Evolutionary conservation across 2,329 filamentous ascomycete species (phyloP), one percentile per base, ranked within the genome.

Genomic region (Fusarium caatingaense): DNA sequence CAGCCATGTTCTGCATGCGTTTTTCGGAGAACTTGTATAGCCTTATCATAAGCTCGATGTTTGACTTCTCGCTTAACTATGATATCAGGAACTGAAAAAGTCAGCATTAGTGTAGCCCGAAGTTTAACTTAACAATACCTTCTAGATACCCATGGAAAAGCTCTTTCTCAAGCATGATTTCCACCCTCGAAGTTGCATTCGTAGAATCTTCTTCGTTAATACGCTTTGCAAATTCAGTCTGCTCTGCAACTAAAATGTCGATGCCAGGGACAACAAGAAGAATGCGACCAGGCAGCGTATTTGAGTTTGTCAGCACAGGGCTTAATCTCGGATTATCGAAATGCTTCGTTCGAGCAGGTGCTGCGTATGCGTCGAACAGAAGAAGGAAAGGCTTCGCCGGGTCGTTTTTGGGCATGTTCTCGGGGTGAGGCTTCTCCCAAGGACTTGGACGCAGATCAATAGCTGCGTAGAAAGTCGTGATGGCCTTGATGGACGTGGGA

Each of bases 251-350:
- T 18, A 37, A 11, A n/a, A 37, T 37, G 6, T 37, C 34, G 34
- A 37, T n/a, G 34, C 34, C 34, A 37, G 34, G 34, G 34, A 37
- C 6, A 37, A 37, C 18, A 37, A 37, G 34, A 37, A 37, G 34
- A n/a, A 37, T 37, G 34, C 18, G 34, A 37, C 6, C 18, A 12
- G 34, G 34, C 34, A 37, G 34, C 3, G 34, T 37, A 4, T 37
- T n/a, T 37, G 9, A 7, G 34, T 37, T 37, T 37, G 34, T 10
- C 9, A 37, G 18, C 18, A 77, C 76, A 0, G 81, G 78, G 60
- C 78, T 80, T 56, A 85, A 66, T 18, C 82, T 74, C 28, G 79
- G 73, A 40, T 81, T 77, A 4, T 75, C 54, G 16, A 72, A 53
- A 28, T 80, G 72, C 20, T 72, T 63, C 11, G 3, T 18, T 37